A percentile compares a stretch with the other conserved stretches of the same genome.
Evolutionary conservation across 805 yeast genomes (phyloP).

Genomic region (Saccharomyces kudriavzevii): DNA sequence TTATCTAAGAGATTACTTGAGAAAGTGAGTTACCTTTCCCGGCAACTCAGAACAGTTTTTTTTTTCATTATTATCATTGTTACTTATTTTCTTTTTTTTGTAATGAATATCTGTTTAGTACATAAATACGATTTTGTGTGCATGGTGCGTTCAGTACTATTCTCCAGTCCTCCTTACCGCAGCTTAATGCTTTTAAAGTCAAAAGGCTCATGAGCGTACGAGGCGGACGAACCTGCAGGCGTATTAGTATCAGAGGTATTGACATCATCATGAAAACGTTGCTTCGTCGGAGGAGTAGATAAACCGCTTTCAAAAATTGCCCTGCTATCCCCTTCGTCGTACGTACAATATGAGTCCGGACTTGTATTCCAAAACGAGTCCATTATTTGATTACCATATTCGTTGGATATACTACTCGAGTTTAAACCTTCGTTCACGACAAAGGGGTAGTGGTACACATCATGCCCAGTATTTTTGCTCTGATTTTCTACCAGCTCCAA

Average conservation of each 20-base stretch:
- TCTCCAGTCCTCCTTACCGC: background rate
- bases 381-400: background rate
- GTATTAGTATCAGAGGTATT: background rate
- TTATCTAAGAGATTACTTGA: constrained; percentile 77
- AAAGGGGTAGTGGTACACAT: background rate
- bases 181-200: background rate
- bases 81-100: background rate
- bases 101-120: background rate
- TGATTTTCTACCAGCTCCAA: background rate
- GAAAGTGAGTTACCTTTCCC: constrained; percentile 25
- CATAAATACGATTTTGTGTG: background rate
- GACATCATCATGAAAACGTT: background rate
- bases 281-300: background rate
- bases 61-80: background rate
- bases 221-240: background rate
- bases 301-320: background rate
- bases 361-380: background rate
- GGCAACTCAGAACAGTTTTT: background rate
- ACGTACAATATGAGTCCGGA: too few species aligned
- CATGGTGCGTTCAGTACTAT: constrained; percentile 3
- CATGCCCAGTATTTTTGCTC: background rate
- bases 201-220: background rate
- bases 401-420: background rate
- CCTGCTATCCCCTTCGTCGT: background rate
- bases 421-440: background rate